Conservation (phyloP, 768 basidiomycete species). For the Podaxis sp. region DNA sequence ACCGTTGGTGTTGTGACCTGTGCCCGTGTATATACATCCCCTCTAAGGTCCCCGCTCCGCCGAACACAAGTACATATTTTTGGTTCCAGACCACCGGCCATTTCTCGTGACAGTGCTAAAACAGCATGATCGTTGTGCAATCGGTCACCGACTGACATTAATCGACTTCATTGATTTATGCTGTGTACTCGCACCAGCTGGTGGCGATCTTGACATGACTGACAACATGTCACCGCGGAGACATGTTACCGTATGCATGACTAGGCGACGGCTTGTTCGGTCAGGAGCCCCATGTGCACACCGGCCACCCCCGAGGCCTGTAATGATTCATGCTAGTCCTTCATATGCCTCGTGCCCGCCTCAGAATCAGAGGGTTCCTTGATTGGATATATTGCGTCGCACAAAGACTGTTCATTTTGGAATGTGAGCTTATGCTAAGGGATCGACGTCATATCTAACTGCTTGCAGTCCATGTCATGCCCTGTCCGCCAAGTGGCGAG, state of each 20-base stretch:
- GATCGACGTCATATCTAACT: background rate
- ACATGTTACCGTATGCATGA: background rate
- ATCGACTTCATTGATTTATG: too few relatives aligned
- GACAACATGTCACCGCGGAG: background rate
- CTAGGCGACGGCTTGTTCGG: background rate
- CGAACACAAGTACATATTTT: too few relatives aligned
- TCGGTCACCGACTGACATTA: too few relatives aligned
- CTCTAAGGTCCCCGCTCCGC: too few relatives aligned
- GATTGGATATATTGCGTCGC: conserved; percentile 3
- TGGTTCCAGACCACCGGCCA: too few relatives aligned
- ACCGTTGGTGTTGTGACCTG: too few relatives aligned
- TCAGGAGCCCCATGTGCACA: background rate
- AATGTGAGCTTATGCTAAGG: too few relatives aligned
- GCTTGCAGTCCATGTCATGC: background rate
- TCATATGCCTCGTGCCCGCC: background rate
- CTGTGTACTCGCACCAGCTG: background rate
- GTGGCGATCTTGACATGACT: background rate
- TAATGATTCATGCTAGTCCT: background rate
- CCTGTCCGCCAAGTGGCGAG: background rate
- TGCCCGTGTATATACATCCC: too few relatives aligned
- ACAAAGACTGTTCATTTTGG: background rate
- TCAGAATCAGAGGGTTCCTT: background rate
- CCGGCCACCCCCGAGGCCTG: background rate
- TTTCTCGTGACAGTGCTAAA: too few relatives aligned
- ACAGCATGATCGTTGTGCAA: background rate